phyloP scores from a whole-genome alignment of 306 rosid species.

The Morella rubra region DNA sequence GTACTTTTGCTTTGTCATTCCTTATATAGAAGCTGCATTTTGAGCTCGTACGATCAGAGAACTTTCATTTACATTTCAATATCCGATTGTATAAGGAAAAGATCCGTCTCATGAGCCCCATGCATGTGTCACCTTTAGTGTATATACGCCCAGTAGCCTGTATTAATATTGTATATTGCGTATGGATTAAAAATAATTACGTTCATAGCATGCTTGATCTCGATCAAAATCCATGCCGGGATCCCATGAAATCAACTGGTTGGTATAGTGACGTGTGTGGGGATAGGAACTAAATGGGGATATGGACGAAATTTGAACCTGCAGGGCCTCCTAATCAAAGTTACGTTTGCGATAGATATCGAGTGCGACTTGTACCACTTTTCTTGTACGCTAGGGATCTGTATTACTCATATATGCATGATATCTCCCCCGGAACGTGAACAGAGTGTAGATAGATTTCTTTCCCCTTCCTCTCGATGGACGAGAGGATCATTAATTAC shows the following conservation, averaged over 20 bases:
- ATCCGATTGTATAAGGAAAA: not conserved
- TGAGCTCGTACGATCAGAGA: not conserved
- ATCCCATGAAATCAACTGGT: not conserved
- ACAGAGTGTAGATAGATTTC: no score
- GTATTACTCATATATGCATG: not conserved
- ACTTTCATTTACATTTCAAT: not conserved
- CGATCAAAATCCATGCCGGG: not conserved
- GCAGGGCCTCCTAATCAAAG: not conserved
- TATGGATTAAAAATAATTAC: not conserved
- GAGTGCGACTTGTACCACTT: not conserved
- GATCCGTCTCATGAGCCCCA: not conserved
- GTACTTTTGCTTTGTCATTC: no score
- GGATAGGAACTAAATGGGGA: not conserved
- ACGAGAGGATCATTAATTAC: no score
- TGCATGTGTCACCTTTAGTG: not conserved
- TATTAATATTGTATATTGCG: no score
- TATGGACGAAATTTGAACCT: not conserved
- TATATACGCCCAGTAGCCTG: not conserved
- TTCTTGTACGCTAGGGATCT: not conserved
- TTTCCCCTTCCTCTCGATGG: no score
- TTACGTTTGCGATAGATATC: conserved; percentile 9
- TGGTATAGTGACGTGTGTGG: not conserved
- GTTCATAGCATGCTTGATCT: not conserved
- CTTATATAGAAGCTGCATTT: not conserved
- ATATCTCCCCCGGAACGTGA: no score